Percentiles rank a stretch among this genome's conserved stretches.
phyloP scores from a whole-genome alignment of 2,329 filamentous ascomycete genomes.

The Diaporthe sp. region DNA sequence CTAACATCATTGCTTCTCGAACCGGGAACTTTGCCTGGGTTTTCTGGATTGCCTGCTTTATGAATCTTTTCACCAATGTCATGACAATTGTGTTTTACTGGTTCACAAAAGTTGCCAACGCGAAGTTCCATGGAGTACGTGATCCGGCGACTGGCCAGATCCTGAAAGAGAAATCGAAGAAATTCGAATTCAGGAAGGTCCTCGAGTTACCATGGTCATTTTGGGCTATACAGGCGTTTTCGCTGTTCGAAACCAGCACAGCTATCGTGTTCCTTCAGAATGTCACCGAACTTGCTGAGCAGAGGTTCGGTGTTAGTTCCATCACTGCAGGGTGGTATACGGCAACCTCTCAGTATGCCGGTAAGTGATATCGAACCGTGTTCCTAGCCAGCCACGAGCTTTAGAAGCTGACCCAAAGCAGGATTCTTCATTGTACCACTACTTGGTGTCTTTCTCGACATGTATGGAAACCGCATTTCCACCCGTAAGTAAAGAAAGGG shows the following conservation, averaged over 20 bases:
- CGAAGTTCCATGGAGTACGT: slow-evolving; percentile 59
- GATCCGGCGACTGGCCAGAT: slow-evolving; percentile 72
- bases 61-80: slow-evolving; percentile 74
- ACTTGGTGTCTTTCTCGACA: slow-evolving; percentile 69
- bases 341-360: slow-evolving; percentile 66
- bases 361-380: slow-evolving; percentile 38
- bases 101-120: slow-evolving; percentile 66
- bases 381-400: not conserved
- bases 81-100: slow-evolving; percentile 67
- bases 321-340: slow-evolving; percentile 74
- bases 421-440: slow-evolving; percentile 71
- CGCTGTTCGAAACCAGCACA: slow-evolving; percentile 70
- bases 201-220: slow-evolving; percentile 71
- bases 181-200: slow-evolving; percentile 68
- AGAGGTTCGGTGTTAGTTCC: slow-evolving; percentile 67
- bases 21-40: slow-evolving; percentile 73
- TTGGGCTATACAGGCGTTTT: slow-evolving; percentile 68
- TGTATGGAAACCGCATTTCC: slow-evolving; percentile 66
- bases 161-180: slow-evolving; percentile 71
- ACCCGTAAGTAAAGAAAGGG: slow-evolving; percentile 51
- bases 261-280: slow-evolving; percentile 69
- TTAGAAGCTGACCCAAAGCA: slow-evolving; percentile 9
- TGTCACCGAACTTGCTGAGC: slow-evolving; percentile 72
- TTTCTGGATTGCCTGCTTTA: slow-evolving; percentile 73
- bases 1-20: slow-evolving; percentile 70